phyloP scores from a whole-genome alignment of 2,329 filamentous ascomycete species.

The Ceratocystiopsis minuta region DNA sequence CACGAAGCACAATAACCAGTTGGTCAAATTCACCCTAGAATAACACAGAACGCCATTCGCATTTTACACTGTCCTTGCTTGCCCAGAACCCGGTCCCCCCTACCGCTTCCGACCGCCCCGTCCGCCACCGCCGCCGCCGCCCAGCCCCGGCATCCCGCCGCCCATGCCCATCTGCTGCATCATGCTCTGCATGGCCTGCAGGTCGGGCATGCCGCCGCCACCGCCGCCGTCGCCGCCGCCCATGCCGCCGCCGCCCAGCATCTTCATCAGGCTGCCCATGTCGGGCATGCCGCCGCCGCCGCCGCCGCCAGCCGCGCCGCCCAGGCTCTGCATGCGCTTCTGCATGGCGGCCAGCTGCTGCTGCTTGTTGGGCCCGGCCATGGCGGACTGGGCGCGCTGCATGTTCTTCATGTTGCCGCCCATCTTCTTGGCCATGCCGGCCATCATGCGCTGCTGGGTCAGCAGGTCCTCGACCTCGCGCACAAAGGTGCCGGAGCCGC shows the following conservation, averaged over 20 bases:
- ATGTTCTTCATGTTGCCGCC: constrained; percentile 96
- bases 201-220: constrained; percentile 49
- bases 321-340: constrained; percentile 85
- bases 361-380: constrained; percentile 78
- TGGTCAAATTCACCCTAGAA: no score
- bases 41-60: no score
- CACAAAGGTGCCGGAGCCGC: constrained; percentile 78
- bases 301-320: constrained; percentile 46
- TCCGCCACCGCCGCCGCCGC: no score
- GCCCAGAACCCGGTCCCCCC: no score
- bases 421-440: constrained; percentile 97
- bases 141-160: constrained; percentile 16
- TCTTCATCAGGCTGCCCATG: constrained; percentile 78
- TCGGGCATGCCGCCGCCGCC: constrained; percentile 45
- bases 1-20: no score
- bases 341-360: constrained; percentile 96
- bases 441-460: constrained; percentile 98
- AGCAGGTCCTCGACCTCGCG: constrained; percentile 87
- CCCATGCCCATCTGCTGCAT: constrained; percentile 54
- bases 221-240: constrained; percentile 24
- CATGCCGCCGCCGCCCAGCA: constrained; percentile 54
- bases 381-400: constrained; percentile 78
- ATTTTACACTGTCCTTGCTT: no score
- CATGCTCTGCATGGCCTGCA: constrained; percentile 67
- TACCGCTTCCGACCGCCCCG: no score